Evolutionary conservation across 108 stramenopile species (phyloP).

Genomic region (Tribonema minus): DNA sequence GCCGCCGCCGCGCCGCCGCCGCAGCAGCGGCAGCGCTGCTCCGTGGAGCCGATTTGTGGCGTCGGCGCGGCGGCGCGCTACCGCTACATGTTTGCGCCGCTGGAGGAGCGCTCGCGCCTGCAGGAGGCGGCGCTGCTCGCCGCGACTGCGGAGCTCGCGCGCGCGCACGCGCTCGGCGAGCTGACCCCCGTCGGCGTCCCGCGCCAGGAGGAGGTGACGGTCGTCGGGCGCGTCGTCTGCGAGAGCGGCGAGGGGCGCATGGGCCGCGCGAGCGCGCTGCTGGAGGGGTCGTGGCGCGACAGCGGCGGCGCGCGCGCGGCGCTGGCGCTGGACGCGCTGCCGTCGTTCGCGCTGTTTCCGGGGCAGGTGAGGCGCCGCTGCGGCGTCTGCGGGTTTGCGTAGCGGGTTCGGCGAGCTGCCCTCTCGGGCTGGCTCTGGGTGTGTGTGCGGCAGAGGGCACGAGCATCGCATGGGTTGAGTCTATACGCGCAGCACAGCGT

Average conservation of each 20-base stretch:
- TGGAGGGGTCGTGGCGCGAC: too few relatives aligned
- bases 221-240: conserved; percentile 72
- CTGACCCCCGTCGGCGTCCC: conserved; percentile 78
- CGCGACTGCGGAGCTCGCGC: conserved; percentile 65
- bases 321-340: conserved; percentile 66
- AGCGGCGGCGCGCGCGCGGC: too few relatives aligned
- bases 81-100: conserved; percentile 86
- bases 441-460: too few relatives aligned
- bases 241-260: conserved; percentile 50
- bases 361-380: background rate
- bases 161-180: conserved; percentile 73
- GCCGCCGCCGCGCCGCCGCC: conserved; percentile 59
- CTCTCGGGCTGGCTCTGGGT: too few relatives aligned
- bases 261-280: conserved; percentile 74
- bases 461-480: too few relatives aligned
- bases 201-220: conserved; percentile 77
- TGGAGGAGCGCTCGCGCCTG: conserved; percentile 73
- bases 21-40: conserved; percentile 23
- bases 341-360: conserved; percentile 51
- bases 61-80: conserved; percentile 55
- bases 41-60: too few relatives aligned
- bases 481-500: too few relatives aligned
- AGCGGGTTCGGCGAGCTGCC: background rate
- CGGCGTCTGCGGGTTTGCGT: background rate
- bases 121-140: conserved; percentile 47